These are phyloP conservation scores for Hibiscus tridactylites DNA, from an alignment of 345 rosid genomes.

Conservation along the genomic window DNA sequence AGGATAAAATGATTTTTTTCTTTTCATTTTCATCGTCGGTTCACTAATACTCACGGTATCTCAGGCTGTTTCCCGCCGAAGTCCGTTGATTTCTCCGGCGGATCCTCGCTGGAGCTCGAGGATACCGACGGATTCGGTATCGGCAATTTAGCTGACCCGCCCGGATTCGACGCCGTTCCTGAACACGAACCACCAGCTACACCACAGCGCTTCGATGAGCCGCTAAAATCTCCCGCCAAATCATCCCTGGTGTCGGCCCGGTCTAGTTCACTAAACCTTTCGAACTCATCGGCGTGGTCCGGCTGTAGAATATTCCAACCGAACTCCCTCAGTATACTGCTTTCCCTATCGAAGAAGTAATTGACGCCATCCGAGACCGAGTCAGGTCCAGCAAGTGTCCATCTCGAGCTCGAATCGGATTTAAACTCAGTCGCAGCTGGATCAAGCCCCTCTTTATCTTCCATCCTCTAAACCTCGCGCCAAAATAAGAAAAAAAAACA, in stretches of 20 bases:
- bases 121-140: slow-evolving; percentile 68
- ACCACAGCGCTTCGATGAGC: slow-evolving; percentile 6
- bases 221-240: slow-evolving; percentile 17
- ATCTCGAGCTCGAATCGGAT: slow-evolving; percentile 28
- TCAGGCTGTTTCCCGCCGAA: slow-evolving; percentile 26
- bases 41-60: slow-evolving; percentile 67
- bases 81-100: slow-evolving; percentile 40
- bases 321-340: slow-evolving; percentile 49
- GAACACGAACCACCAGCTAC: slow-evolving; percentile 2
- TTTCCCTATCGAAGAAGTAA: slow-evolving; percentile 48
- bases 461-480: slow-evolving; percentile 12
- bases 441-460: slow-evolving; percentile 32
- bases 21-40: not conserved
- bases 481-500: not conserved
- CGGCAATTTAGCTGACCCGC: slow-evolving; percentile 29
- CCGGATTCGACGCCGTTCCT: slow-evolving; percentile 4
- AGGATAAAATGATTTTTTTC: not conserved
- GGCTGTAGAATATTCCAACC: slow-evolving; percentile 47
- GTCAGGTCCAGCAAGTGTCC: slow-evolving; percentile 22
- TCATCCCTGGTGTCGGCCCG: slow-evolving; percentile 14
- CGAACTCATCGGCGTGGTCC: slow-evolving; percentile 2
- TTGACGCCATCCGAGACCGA: slow-evolving; percentile 33
- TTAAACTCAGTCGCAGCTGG: slow-evolving; percentile 29
- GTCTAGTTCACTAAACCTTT: too few species aligned
- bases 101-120: slow-evolving; percentile 86